Percentiles rank a stretch among this genome's conserved stretches.
Conservation (phyloP, 2,329 filamentous ascomycete genomes). For the Exophiala sp. region DNA sequence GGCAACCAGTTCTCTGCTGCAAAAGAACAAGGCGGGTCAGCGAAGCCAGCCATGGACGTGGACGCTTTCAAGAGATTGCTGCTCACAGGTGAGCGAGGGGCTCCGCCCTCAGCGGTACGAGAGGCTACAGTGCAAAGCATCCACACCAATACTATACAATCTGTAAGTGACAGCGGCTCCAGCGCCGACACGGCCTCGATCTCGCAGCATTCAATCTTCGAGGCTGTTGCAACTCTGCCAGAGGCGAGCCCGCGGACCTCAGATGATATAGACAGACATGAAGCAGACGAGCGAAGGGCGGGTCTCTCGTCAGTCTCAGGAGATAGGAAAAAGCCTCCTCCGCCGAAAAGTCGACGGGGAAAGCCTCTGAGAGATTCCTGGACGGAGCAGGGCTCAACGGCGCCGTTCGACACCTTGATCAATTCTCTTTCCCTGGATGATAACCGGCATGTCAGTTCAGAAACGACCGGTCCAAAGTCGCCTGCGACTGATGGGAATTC, state of each 20-base stretch:
- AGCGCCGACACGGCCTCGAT: conserved; percentile 56
- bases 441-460: conserved; percentile 6
- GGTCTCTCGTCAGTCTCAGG: conserved; percentile 33
- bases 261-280: conserved; percentile 51
- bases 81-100: conserved; percentile 61
- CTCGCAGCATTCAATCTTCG: conserved; percentile 55
- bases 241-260: conserved; percentile 54
- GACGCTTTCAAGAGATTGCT: conserved; percentile 71
- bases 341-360: conserved; percentile 71
- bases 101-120: conserved; percentile 24
- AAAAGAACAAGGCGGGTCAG: conserved; percentile 21
- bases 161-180: conserved; percentile 39
- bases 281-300: conserved; percentile 46
- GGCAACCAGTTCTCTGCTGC: background rate
- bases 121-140: conserved; percentile 19
- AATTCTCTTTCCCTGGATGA: conserved; percentile 16
- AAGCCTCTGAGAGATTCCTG: conserved; percentile 56
- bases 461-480: conserved; percentile 20
- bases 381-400: conserved; percentile 8
- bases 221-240: conserved; percentile 41
- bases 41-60: conserved; percentile 58
- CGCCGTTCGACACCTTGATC: conserved; percentile 23
- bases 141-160: conserved; percentile 28
- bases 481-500: conserved; percentile 28
- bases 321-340: conserved; percentile 63